These are phyloP conservation scores for Daldinia vernicosa DNA, from an alignment of 495 filamentous ascomycete species.

Conservation along the genomic window DNA sequence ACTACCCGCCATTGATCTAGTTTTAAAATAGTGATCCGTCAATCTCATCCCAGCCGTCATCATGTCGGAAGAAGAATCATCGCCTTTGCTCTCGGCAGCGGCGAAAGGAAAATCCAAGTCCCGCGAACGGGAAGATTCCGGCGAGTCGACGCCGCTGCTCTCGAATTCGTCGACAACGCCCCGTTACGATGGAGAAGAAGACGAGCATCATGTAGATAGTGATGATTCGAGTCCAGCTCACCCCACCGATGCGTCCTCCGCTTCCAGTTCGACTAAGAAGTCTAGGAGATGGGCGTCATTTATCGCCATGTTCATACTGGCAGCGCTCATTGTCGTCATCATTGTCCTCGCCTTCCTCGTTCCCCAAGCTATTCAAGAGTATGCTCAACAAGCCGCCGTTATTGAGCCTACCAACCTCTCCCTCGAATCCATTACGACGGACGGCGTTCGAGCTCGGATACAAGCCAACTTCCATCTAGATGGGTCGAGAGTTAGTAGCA, in stretches of 20 bases:
- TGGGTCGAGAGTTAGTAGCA: constrained; percentile 73
- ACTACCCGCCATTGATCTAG: constrained; percentile 10
- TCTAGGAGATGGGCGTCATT: constrained; percentile 56
- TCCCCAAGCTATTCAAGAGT: constrained; percentile 81
- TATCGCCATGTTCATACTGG: constrained; percentile 56
- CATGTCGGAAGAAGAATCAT: constrained; percentile 58
- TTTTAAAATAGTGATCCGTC: constrained; percentile 7
- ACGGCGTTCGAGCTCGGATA: constrained; percentile 79
- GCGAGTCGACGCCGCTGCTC: constrained; percentile 66
- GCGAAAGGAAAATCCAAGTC: constrained; percentile 46
- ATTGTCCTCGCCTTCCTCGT: constrained; percentile 76
- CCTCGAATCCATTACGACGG: constrained; percentile 79
- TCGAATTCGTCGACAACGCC: constrained; percentile 50
- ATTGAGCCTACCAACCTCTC: constrained; percentile 83
- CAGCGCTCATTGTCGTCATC: constrained; percentile 52
- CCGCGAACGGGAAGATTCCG: constrained; percentile 40
- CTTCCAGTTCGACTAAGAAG: constrained; percentile 39
- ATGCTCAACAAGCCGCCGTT: constrained; percentile 81
- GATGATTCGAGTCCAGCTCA: constrained; percentile 50
- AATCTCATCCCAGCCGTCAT: constrained; percentile 11
- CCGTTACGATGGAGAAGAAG: constrained; percentile 57
- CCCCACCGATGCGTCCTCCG: constrained; percentile 28
- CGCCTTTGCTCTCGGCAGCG: constrained; percentile 52
- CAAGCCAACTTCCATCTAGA: constrained; percentile 84
- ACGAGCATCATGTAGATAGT: constrained; percentile 49